phyloP scores from a whole-genome alignment of 2,329 filamentous ascomycete species.

The Colletotrichum filicis region DNA sequence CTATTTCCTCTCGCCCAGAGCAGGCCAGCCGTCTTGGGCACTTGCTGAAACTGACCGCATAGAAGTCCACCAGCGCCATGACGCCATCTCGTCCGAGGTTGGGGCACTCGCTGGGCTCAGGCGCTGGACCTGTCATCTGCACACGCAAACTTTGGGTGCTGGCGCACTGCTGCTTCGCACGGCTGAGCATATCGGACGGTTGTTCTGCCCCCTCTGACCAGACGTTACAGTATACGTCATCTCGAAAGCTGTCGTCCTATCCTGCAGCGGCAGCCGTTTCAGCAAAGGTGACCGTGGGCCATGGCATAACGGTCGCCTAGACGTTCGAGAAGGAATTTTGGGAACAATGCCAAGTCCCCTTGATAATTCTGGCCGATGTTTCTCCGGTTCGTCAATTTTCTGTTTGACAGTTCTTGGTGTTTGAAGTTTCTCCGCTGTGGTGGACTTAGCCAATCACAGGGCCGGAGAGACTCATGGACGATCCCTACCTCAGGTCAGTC shows the following conservation, averaged over 20 bases:
- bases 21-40: neutral
- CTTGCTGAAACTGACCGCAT: constrained; percentile 12
- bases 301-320: neutral
- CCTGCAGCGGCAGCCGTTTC: constrained; percentile 26
- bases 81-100: constrained; percentile 27
- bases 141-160: neutral
- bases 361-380: neutral
- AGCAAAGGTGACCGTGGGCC: neutral
- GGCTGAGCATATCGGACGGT: neutral
- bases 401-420: neutral
- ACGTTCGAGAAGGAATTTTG: constrained; percentile 3
- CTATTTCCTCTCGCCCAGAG: too few species aligned
- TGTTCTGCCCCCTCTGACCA: neutral
- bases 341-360: neutral
- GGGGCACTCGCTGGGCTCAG: neutral
- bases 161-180: neutral
- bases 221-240: constrained; percentile 13
- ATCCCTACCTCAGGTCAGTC: neutral
- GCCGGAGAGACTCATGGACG: neutral
- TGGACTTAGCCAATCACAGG: constrained; percentile 2
- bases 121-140: constrained; percentile 16
- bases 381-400: neutral
- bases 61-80: constrained; percentile 1
- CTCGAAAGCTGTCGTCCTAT: constrained; percentile 23
- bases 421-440: neutral